Percentiles rank a stretch among this genome's conserved stretches.
These are phyloP conservation scores for Saccharum officinarum DNA, from an alignment of 176 grass and related monocot genomes.

Conservation along the genomic window DNA sequence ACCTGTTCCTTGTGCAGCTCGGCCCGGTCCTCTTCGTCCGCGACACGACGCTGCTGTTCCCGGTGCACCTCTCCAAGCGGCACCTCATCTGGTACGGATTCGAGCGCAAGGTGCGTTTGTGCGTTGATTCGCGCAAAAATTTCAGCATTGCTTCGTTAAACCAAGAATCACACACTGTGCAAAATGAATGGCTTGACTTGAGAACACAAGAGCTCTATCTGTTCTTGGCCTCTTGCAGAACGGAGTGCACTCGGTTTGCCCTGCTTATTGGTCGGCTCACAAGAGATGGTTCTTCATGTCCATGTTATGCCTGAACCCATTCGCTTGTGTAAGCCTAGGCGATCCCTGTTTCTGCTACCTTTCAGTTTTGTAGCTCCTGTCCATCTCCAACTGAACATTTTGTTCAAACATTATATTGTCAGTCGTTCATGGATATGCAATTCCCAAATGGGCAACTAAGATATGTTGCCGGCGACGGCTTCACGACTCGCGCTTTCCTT, in stretches of 20 bases:
- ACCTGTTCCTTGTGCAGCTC: conserved; percentile 65
- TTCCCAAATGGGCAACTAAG: conserved; percentile 67
- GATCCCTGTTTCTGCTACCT: not conserved
- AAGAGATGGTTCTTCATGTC: conserved; percentile 76
- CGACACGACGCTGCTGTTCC: conserved; percentile 60
- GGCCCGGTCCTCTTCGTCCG: conserved; percentile 68
- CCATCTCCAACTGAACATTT: not conserved
- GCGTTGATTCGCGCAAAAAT: not conserved
- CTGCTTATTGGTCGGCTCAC: conserved; percentile 63
- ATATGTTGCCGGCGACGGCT: conserved; percentile 55
- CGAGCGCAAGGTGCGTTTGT: conserved; percentile 54
- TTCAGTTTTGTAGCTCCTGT: not conserved
- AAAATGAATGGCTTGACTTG: not conserved
- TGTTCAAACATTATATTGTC: not conserved
- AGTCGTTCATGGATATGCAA: conserved; percentile 79
- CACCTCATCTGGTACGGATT: conserved; percentile 81
- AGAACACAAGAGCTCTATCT: not conserved
- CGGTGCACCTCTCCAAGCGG: conserved; percentile 67
- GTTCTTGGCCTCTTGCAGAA: conserved; percentile 37
- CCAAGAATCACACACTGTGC: not conserved
- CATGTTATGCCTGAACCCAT: conserved; percentile 66
- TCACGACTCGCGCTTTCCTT: conserved; percentile 41
- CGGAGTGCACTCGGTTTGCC: conserved; percentile 69
- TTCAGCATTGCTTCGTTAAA: not conserved
- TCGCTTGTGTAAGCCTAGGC: conserved; percentile 49